Evolutionary conservation across 495 filamentous ascomycete genomes (phyloP), one percentile per base, ranked within the genome.

Genomic region (Xylaria curta): DNA sequence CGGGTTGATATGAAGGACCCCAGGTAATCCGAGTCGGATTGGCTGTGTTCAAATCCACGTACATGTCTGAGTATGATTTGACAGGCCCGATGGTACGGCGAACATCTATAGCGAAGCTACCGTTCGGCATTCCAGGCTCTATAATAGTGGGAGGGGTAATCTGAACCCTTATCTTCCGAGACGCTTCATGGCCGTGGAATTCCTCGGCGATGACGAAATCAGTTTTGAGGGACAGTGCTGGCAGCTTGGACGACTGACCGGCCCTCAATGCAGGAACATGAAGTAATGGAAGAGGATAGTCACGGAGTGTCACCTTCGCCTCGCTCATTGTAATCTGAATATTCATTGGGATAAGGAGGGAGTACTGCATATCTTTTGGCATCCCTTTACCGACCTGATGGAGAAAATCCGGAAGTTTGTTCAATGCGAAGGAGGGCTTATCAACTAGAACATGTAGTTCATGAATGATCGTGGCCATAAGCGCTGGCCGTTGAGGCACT

Each of bases 121-220:
- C 88, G 68, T 86, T 85, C 0, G 85, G 80, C 8, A 78, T 66
- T 19, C 76, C 80, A 10, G 81, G 75, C 40, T 80, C 81, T 54
- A 78, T 78, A 70, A 76, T 82, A 31, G 75, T 81, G 0, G 92
- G 87, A 10, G 97, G 95, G 26, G 98, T 90, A 71, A 99, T 90
- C 73, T 94, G 88, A n/a, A 99, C 90, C 65, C 88, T 87, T 47
- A 95, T 92, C 73, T 92, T 88, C 62, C 95, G 87, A 12, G 89
- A 92, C 2, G 94, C 96, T 79, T 93, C 88, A 58, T 85, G 76
- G 42, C 92, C 92, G 62, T 94, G 87, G 73, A 89, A 97, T 81
- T 99, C 97, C 82, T 99, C 96, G 3, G 94, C 97, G 70, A 99
- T 92, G 19, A 99, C 95, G 81, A 99, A 97, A 78, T 99, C 93